Evolutionary conservation across 345 rosid genomes (phyloP).

Genomic region (Sonneratia caseolaris): DNA sequence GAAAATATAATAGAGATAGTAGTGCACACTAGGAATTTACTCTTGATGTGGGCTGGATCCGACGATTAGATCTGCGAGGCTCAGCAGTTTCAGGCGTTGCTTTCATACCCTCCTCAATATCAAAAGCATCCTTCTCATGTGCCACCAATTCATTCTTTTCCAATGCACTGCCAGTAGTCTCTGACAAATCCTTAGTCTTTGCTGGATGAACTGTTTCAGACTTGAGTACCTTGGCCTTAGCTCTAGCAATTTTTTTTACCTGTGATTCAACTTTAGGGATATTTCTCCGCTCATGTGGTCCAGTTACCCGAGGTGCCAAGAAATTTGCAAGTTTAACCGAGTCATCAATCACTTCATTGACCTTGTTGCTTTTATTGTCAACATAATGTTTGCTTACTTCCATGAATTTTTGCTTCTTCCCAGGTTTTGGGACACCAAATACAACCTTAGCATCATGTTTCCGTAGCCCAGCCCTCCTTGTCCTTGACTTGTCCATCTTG

Average conservation of each 20-base stretch:
- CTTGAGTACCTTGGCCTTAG: conserved; percentile 48
- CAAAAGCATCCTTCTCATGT: conserved; percentile 34
- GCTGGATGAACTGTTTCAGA: conserved; percentile 23
- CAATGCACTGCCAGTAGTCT: conserved; percentile 25
- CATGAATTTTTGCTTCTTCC: conserved; percentile 96
- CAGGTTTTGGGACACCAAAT: conserved; percentile 95
- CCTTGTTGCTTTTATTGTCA: conserved; percentile 38
- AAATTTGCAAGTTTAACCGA: conserved; percentile 52
- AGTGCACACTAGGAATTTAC: conserved; percentile 29
- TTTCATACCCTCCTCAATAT: conserved; percentile 29
- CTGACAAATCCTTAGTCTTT: conserved; percentile 32
- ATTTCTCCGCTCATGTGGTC: conserved; percentile 52
- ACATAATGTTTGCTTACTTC: conserved; percentile 92
- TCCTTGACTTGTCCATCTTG: neutral
- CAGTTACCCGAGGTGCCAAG: conserved; percentile 55
- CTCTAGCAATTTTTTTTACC: conserved; percentile 42
- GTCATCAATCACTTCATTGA: conserved; percentile 37
- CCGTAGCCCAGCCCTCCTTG: conserved; percentile 1
- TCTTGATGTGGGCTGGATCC: conserved; percentile 95
- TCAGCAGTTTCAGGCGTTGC: conserved; percentile 35
- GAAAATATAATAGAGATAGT: conserved; percentile 2
- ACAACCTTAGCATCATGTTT: conserved; percentile 55
- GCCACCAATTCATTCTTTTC: conserved; percentile 36
- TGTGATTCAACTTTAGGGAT: conserved; percentile 36
- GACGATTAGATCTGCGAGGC: conserved; percentile 88